A percentile compares a stretch with the other conserved stretches of the same genome.
Evolutionary conservation across 495 filamentous ascomycete species (phyloP).

Genomic region (Acidiella bohemica): DNA sequence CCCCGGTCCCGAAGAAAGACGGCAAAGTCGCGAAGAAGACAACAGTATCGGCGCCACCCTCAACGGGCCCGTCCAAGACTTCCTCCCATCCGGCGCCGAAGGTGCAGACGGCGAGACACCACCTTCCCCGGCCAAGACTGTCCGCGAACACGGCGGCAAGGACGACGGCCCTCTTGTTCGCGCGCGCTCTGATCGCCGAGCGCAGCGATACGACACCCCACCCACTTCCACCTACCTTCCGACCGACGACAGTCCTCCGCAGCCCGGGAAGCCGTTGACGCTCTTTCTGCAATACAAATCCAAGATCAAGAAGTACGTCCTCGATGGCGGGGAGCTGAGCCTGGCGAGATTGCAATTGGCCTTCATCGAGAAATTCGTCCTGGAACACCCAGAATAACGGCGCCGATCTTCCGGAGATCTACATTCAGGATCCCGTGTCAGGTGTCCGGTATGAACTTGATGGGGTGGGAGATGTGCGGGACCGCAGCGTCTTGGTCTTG

Average conservation of each 20-base stretch:
- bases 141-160: neutral
- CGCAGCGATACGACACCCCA: conserved; percentile 31
- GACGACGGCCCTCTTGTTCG: conserved; percentile 3
- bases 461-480: conserved; percentile 87
- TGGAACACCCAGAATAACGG: conserved; percentile 96
- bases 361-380: conserved; percentile 98
- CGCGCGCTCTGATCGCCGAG: too few relatives aligned
- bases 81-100: neutral
- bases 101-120: too few relatives aligned
- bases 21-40: too few relatives aligned
- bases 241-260: conserved; percentile 62
- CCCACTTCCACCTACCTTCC: conserved; percentile 37
- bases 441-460: conserved; percentile 93
- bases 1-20: conserved; percentile 25
- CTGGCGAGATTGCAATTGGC: conserved; percentile 80
- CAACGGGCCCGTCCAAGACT: conserved; percentile 15
- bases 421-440: conserved; percentile 90
- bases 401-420: conserved; percentile 86
- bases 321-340: conserved; percentile 75
- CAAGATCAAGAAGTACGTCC: conserved; percentile 89
- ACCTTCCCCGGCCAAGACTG: neutral
- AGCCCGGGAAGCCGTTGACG: conserved; percentile 76
- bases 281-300: conserved; percentile 96
- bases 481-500: conserved; percentile 81
- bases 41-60: conserved; percentile 14